Evolutionary conservation across 805 yeast species (phyloP).

Genomic region (Candida jianshihensis): DNA sequence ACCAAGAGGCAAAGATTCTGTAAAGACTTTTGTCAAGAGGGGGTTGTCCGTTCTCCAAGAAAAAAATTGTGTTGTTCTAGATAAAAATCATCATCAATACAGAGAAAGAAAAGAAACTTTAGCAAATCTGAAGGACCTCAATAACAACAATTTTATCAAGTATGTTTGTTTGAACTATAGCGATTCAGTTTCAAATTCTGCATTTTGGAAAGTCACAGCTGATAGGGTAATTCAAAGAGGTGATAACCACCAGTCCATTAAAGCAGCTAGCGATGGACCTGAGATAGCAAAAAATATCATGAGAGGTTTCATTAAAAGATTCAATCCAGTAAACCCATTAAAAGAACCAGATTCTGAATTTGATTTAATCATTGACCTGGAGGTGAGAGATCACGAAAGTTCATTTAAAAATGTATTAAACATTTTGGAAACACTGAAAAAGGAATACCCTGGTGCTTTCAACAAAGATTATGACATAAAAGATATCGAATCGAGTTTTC

Average conservation of each 20-base stretch:
- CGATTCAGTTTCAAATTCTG: conserved; percentile 29
- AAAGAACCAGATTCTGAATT: conserved; percentile 58
- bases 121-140: conserved; percentile 38
- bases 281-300: conserved; percentile 53
- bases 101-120: conserved; percentile 67
- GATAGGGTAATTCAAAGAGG: conserved; percentile 64
- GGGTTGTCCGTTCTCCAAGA: conserved; percentile 35
- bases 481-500: conserved; percentile 40
- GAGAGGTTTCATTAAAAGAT: conserved; percentile 65
- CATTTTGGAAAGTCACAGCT: conserved; percentile 46
- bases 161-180: conserved; percentile 68
- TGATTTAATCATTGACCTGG: conserved; percentile 56
- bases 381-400: conserved; percentile 34
- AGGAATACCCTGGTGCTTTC: conserved; percentile 30
- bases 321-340: conserved; percentile 46
- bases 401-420: conserved; percentile 42
- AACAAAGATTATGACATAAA: conserved; percentile 17
- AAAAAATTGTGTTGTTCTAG: conserved; percentile 56
- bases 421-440: conserved; percentile 33
- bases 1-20: conserved; percentile 36
- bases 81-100: conserved; percentile 73
- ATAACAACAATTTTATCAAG: conserved; percentile 35
- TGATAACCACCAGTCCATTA: conserved; percentile 82
- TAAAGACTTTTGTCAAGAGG: conserved; percentile 39
- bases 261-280: conserved; percentile 39